These are phyloP conservation scores for Erucastrum elatum DNA, from an alignment of 345 rosid species.

Conservation along the genomic window DNA sequence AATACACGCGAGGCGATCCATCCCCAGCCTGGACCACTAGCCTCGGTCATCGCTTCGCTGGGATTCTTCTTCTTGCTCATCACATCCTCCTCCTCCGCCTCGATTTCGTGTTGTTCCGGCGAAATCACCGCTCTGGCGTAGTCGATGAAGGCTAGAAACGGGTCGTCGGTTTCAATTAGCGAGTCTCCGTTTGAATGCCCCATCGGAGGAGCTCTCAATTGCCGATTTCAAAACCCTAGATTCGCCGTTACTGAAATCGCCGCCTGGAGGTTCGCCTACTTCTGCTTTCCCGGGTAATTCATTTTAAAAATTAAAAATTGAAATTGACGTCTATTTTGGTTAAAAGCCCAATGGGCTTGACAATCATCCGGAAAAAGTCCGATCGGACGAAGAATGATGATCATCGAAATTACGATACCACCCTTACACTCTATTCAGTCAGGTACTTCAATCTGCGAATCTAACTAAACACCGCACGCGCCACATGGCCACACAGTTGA, in stretches of 20 bases:
- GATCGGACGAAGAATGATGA: no score
- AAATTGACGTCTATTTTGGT: no score
- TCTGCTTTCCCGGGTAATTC: slow-evolving; percentile 29
- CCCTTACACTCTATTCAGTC: no score
- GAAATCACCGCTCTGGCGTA: slow-evolving; percentile 59
- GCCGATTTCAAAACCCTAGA: slow-evolving; percentile 34
- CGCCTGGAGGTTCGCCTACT: slow-evolving; percentile 1
- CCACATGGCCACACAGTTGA: no score
- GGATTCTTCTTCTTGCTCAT: slow-evolving; percentile 1
- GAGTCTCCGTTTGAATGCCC: slow-evolving; percentile 19
- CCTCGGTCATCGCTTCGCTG: slow-evolving; percentile 27
- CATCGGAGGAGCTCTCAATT: slow-evolving; percentile 25
- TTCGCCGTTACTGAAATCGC: slow-evolving; percentile 11
- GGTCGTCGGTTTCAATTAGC: slow-evolving; percentile 56
- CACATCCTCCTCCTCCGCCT: neutral
- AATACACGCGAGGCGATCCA: slow-evolving; percentile 79
- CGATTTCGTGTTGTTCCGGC: slow-evolving; percentile 45
- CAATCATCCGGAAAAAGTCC: no score
- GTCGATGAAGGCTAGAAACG: slow-evolving; percentile 75
- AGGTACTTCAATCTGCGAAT: no score
- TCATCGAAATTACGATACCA: no score
- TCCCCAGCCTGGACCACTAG: slow-evolving; percentile 69
- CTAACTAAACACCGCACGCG: no score
- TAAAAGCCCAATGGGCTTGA: no score
- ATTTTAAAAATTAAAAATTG: no score